Evolutionary conservation across 306 rosid genomes (phyloP).

Genomic region (Cucurbita ficifolia): DNA sequence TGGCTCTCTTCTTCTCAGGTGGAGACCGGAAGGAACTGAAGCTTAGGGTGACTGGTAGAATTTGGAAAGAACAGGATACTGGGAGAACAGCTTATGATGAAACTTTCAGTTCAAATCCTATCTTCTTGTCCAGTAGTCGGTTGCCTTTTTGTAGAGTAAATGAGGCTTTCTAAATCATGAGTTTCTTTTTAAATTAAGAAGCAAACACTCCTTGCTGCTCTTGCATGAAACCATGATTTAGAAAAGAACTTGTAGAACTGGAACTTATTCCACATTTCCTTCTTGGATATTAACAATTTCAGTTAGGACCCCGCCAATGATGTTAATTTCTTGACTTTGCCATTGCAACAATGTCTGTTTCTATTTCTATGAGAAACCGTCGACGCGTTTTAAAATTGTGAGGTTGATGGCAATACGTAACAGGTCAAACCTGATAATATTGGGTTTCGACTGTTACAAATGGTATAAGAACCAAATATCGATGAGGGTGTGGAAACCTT

Average conservation of each 20-base stretch:
- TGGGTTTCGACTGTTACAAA: no score
- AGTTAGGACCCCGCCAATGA: neutral
- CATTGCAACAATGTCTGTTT: no score
- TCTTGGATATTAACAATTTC: neutral
- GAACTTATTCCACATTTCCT: neutral
- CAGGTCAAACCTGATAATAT: no score
- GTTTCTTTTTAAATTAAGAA: conserved; percentile 27
- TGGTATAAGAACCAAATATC: no score
- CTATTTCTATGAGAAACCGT: no score
- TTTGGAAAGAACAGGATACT: conserved; percentile 66
- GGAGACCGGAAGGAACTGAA: conserved; percentile 70
- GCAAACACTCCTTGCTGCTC: conserved; percentile 72
- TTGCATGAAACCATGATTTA: conserved; percentile 7
- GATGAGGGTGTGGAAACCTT: no score
- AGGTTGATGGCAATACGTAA: no score
- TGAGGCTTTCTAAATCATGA: conserved; percentile 24
- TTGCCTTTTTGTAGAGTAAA: neutral
- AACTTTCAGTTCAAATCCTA: neutral
- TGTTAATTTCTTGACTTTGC: neutral
- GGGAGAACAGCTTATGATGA: conserved; percentile 1
- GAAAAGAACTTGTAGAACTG: neutral
- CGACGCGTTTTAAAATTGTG: no score
- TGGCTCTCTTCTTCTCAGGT: conserved; percentile 80
- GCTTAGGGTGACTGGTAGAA: conserved; percentile 81
- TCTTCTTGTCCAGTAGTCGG: neutral